These are phyloP conservation scores for Panellus pusillus DNA, from an alignment of 768 basidiomycete genomes.

Conservation along the genomic window DNA sequence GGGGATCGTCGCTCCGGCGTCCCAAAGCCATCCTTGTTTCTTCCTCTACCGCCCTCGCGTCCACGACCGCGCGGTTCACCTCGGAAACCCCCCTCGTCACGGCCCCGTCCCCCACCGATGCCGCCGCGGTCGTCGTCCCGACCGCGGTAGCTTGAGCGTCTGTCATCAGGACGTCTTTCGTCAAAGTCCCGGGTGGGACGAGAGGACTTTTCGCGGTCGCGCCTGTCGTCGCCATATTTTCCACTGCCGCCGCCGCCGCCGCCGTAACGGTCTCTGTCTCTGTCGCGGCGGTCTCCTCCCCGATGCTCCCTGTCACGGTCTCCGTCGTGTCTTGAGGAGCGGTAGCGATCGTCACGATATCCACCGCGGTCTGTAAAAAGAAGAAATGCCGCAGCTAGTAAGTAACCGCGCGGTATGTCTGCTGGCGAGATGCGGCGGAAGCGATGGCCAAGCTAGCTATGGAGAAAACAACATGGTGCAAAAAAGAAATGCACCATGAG, in stretches of 20 bases:
- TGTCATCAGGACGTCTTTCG: constrained; percentile 48
- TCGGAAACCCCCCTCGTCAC: constrained; percentile 39
- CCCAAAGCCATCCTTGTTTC: constrained; percentile 56
- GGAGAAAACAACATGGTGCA: constrained; percentile 54
- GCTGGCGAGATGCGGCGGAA: constrained; percentile 36
- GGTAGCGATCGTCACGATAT: constrained; percentile 68
- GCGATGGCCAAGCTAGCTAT: constrained; percentile 63
- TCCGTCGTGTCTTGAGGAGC: constrained; percentile 66
- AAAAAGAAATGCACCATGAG: constrained; percentile 62
- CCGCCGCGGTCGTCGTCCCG: constrained; percentile 43
- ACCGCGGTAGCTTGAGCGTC: constrained; percentile 44
- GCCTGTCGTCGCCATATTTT: constrained; percentile 50
- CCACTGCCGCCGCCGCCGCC: constrained; percentile 38
- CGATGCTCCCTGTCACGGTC: constrained; percentile 45
- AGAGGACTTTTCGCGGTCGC: constrained; percentile 49
- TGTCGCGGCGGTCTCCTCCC: constrained; percentile 47
- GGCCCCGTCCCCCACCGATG: constrained; percentile 34
- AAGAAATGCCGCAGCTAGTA: constrained; percentile 45
- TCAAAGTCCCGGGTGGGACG: constrained; percentile 48
- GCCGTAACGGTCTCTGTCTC: constrained; percentile 40
- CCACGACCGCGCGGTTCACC: constrained; percentile 39
- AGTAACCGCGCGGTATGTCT: constrained; percentile 45
- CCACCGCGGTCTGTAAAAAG: constrained; percentile 50
- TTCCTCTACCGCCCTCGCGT: constrained; percentile 38
- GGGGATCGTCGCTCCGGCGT: constrained; percentile 84